Base-by-base conservation (phyloP, 2,329 filamentous ascomycete species). In the Penicillium oxalicum region DNA sequence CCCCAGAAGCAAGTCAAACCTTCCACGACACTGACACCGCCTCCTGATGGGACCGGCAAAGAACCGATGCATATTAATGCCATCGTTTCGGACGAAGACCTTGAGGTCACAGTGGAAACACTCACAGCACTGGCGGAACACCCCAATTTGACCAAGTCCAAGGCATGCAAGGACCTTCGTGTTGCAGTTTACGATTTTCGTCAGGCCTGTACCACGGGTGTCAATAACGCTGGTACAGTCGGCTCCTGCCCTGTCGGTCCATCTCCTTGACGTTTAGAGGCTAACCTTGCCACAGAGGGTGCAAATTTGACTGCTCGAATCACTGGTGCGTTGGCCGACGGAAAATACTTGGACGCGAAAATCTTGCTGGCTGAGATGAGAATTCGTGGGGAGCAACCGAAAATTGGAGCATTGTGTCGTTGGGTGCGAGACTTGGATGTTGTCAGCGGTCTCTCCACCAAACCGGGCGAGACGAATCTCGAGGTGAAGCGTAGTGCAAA, bases 341-440 rank as follows among this genome's bases (percentile, higher is more conserved):
- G 76, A 43, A 80, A 82, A 60, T 84, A 82, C 54, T 74, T 73
- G 8, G 83, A 87, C n/a, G 82, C 83, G 4, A 76, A 76, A 44
- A 76, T 87, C 12, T 62, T 86, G 11, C 75, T 88, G 1, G 78
- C 83, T 0, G 84, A 87, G 69, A 87, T 87, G 84, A 75, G 78
- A 28, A 81, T 87, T 13, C 73, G 83, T n/a, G 71, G 74, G 3
- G 77, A 87, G 52, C 76, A 79, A 13, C 84, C 84, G 0, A 85
- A 85, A 56, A 69, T 87, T 0, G 84, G 84, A 18, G 82, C 84
- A 1, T 67, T 87, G 6, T 87, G 83, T 63, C 79, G 84, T 48
- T 88, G 84, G 84, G 84, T 87, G 4, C 77, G 84, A 49, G 83
- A 86, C 60, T 70, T 87, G 26, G 84, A 87, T 58, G 79, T 86